phyloP scores from a whole-genome alignment of 164 flowering plant species.

The Tetracentron sinense region DNA sequence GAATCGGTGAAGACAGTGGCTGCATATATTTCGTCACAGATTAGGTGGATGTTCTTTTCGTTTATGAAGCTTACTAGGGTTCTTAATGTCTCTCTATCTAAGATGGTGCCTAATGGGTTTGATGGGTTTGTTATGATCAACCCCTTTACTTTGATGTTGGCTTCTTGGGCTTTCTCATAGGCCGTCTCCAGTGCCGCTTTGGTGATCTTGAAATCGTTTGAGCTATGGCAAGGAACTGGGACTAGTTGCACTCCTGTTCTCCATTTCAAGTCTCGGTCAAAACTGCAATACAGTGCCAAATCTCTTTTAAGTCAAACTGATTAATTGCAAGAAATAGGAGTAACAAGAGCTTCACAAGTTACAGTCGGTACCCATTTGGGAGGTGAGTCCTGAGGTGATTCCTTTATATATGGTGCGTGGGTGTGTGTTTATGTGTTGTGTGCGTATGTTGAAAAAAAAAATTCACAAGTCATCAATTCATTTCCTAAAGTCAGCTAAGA shows the following conservation, averaged over 20 bases:
- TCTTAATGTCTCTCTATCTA: conserved; percentile 29
- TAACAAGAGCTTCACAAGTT: no score
- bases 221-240: conserved; percentile 37
- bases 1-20: conserved; percentile 36
- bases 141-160: conserved; percentile 36
- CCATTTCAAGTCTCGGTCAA: conserved; percentile 42
- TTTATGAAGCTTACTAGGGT: conserved; percentile 29
- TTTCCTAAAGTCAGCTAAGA: no score
- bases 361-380: no score
- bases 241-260: conserved; percentile 32
- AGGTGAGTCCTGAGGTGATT: no score
- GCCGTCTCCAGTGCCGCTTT: conserved; percentile 33
- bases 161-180: conserved; percentile 27
- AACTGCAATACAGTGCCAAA: conserved; percentile 27
- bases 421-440: no score
- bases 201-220: conserved; percentile 39
- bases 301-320: not conserved
- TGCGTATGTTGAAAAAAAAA: no score
- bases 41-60: conserved; percentile 36
- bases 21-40: conserved; percentile 44
- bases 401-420: no score
- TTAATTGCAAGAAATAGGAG: no score
- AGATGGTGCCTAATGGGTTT: conserved; percentile 39
- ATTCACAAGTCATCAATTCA: no score
- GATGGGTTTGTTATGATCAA: conserved; percentile 46